Conservation (phyloP, 2,329 filamentous ascomycete genomes). For the Tolypocladium tundrense region DNA sequence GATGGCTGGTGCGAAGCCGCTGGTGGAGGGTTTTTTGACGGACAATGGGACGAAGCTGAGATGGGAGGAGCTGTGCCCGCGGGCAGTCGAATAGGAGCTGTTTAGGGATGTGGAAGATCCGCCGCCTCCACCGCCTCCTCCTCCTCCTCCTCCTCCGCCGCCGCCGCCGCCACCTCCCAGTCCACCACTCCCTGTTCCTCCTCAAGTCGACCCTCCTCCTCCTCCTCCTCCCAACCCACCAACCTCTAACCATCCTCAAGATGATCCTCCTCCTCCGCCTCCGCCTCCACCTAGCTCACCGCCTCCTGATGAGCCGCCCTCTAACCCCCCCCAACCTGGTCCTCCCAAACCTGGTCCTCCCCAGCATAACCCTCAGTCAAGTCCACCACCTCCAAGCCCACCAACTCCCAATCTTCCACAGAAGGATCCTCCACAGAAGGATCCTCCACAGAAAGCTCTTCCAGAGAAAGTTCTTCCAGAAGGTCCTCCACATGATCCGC, state of each 20-base stretch:
- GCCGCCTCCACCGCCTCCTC: neutral
- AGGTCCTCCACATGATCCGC: neutral
- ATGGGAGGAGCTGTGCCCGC: constrained; percentile 16
- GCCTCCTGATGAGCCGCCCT: neutral
- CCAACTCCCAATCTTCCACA: neutral
- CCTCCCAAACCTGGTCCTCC: neutral
- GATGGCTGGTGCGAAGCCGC: constrained; percentile 4
- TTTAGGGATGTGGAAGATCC: constrained; percentile 9
- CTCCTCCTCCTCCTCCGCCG: neutral
- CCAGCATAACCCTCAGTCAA: neutral
- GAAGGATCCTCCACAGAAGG: neutral
- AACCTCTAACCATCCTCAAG: neutral
- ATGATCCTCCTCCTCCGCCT: neutral
- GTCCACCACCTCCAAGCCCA: neutral
- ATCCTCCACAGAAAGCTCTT: neutral
- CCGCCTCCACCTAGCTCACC: neutral
- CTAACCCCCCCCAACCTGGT: neutral
- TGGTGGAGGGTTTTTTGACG: constrained; percentile 8
- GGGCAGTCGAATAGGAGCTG: constrained; percentile 11
- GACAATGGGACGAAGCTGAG: constrained; percentile 7
- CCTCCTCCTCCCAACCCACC: neutral
- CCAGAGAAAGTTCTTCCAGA: neutral
- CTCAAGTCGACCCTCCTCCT: neutral
- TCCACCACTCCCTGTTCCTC: neutral
- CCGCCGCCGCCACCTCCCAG: neutral